Conservation (phyloP, 768 basidiomycete genomes). For the Multifurca ochricompacta region DNA sequence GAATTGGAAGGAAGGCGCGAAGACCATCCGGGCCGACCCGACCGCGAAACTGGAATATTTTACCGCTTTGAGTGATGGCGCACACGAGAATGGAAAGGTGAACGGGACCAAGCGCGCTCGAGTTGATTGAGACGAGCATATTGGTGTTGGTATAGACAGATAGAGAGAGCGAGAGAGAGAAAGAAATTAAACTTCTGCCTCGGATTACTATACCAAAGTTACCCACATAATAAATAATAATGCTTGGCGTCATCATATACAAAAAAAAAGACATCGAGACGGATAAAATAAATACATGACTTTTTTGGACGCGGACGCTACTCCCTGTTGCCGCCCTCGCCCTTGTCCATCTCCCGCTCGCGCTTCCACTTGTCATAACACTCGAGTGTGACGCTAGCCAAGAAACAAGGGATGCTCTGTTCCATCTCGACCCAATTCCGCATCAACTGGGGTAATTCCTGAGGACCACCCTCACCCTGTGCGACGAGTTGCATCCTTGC, state of each 20-base stretch:
- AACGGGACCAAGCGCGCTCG: constrained; percentile 56
- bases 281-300: too few species aligned
- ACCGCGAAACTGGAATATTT: constrained; percentile 72
- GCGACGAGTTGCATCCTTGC: constrained; percentile 66
- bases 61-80: constrained; percentile 25
- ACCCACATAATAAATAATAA: too few species aligned
- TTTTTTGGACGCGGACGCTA: too few species aligned
- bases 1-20: constrained; percentile 76
- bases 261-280: too few species aligned
- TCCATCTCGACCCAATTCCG: constrained; percentile 81
- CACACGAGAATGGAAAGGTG: constrained; percentile 25
- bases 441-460: constrained; percentile 68
- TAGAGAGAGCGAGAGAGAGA: too few species aligned
- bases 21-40: constrained; percentile 80
- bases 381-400: constrained; percentile 83
- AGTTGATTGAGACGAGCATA: constrained; percentile 32
- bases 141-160: background rate
- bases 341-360: constrained; percentile 16
- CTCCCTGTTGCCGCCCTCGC: background rate
- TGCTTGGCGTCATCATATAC: too few species aligned
- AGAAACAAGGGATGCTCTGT: constrained; percentile 81
- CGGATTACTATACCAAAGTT: too few species aligned
- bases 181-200: too few species aligned
- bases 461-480: constrained; percentile 65
- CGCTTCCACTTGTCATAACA: constrained; percentile 72